These are phyloP conservation scores for Litchi chinensis DNA, from an alignment of 345 rosid species.

Conservation along the genomic window DNA sequence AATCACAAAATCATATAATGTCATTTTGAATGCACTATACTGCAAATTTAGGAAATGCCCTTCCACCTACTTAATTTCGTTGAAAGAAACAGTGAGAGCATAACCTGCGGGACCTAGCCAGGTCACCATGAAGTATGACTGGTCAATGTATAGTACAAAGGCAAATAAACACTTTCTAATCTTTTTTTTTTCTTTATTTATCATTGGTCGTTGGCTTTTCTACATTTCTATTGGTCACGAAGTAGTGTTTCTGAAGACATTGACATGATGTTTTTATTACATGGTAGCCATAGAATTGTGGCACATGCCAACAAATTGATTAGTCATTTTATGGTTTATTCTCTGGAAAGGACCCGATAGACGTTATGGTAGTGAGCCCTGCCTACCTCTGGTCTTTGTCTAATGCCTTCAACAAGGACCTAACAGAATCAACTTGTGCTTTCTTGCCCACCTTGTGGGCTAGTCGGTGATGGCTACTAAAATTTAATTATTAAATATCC, in stretches of 20 bases:
- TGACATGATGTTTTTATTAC: constrained; percentile 5
- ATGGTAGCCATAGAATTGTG: constrained; percentile 9
- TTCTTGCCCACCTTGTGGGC: constrained; percentile 1
- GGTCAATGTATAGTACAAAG: constrained; percentile 10
- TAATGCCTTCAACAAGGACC: constrained; percentile 2
- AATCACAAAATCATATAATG: not conserved
- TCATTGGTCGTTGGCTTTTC: constrained; percentile 17
- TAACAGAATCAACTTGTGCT: constrained; percentile 14
- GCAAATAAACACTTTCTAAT: constrained; percentile 6
- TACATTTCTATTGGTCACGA: constrained; percentile 12
- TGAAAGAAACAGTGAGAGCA: constrained; percentile 5
- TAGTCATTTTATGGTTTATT: constrained; percentile 14
- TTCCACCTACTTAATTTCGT: constrained; percentile 16
- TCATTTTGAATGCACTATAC: constrained; percentile 20
- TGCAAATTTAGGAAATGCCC: constrained; percentile 10
- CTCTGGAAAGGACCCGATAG: constrained; percentile 6
- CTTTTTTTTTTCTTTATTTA: not conserved
- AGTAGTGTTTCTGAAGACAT: not conserved
- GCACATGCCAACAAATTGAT: constrained; percentile 13
- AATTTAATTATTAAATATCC: not conserved
- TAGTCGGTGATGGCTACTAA: not conserved
- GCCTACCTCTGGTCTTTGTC: not conserved
- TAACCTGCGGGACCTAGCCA: constrained; percentile 24
- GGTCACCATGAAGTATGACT: constrained; percentile 11
- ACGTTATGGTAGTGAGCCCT: constrained; percentile 6